Evolutionary conservation across 179 eudicot genomes (phyloP), one percentile per base, ranked within the genome.

Genomic region (Pouteria campechiana): DNA sequence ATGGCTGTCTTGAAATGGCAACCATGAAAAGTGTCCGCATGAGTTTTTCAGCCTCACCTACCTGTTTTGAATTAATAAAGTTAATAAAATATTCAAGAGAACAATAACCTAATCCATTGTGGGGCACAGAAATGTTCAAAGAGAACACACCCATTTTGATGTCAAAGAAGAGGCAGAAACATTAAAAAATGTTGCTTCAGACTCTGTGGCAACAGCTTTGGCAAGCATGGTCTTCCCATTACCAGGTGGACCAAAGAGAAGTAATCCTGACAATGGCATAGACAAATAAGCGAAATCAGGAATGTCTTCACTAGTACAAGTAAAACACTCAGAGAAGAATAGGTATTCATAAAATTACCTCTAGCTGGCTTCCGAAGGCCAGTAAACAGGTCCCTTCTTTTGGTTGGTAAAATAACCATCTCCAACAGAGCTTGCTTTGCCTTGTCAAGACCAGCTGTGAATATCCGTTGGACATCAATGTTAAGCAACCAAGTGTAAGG

Each of bases 181-280:
- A 57, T 73, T 90, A 48, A 90, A 90, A 60, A 90, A 90, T 14
- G 98, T 90, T 41, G 98, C 98, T 36, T 60, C 66, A 8, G 94
- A 81, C 65, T 90, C 84, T 44, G 98, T 86, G 42, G 98, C 98
- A 59, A 90, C 96, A 38, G 98, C 98, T 73, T 90, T 90, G 10
- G 98, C 98, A 64, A 90, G 96, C 94, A 90, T 63, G 40, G 98
- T 90, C 67, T 90, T 90, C 22, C 98, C 98, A 66, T 93, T 90
- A 42, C 98, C 98, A 32, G 98, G 98, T 50, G 98, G 98, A 58
- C 98, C 98, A 71, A 90, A 90, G 36, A 90, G 96, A 50, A 90
- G 94, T 44, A 90, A 57, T 59, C 98, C 98, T 90, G 64, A 42
- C n/a, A n/a, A n/a, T n/a, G n/a, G n/a, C n/a, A n/a, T n/a, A n/a